phyloP scores from a whole-genome alignment of 75 land plant species.

The Larix kaempferi region DNA sequence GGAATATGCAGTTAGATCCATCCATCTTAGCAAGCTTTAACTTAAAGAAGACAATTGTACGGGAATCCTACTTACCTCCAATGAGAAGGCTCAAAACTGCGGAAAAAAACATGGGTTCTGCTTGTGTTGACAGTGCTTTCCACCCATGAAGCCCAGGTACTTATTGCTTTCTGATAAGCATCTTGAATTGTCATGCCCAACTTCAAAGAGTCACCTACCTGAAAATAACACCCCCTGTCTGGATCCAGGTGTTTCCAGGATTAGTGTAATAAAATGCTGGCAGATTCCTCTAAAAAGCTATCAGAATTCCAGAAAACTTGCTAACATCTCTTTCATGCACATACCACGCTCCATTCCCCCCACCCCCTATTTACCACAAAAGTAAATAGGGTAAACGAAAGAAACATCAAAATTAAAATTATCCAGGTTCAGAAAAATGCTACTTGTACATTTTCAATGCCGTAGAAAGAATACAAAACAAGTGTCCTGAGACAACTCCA shows the following conservation, averaged over 20 bases:
- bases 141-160: constrained; percentile 90
- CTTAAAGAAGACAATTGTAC: not conserved
- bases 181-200: constrained; percentile 70
- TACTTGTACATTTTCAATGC: too few relatives aligned
- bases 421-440: too few relatives aligned
- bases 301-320: not conserved
- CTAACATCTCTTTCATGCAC: not conserved
- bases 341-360: not conserved
- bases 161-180: constrained; percentile 67
- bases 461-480: too few relatives aligned
- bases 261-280: not conserved
- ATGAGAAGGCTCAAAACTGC: constrained; percentile 85
- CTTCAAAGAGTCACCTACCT: constrained; percentile 61
- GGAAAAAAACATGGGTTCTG: constrained; percentile 75
- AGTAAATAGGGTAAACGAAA: too few relatives aligned
- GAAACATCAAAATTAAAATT: too few relatives aligned
- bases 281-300: not conserved
- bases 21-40: not conserved
- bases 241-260: constrained; percentile 15
- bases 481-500: too few relatives aligned
- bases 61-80: constrained; percentile 54
- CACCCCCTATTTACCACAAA: too few relatives aligned
- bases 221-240: constrained; percentile 92
- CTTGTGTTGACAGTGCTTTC: constrained; percentile 49
- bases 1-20: not conserved